Evolutionary conservation across 2,329 filamentous ascomycete species (phyloP).

Genomic region (Cladophialophora exuberans): DNA sequence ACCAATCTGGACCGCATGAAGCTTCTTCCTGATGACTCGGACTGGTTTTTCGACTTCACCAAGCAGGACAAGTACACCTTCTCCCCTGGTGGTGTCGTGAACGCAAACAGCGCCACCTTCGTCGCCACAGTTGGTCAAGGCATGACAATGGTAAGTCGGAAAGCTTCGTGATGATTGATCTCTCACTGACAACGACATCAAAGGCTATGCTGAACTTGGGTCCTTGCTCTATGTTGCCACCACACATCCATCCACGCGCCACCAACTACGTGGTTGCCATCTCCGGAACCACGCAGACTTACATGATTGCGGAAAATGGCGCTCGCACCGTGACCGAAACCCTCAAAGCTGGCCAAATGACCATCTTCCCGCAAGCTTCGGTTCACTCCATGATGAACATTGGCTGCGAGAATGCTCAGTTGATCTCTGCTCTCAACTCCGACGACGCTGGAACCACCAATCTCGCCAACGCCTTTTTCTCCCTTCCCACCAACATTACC

Average conservation of each 20-base stretch:
- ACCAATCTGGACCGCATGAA: slow-evolving; percentile 51
- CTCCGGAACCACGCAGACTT: slow-evolving; percentile 54
- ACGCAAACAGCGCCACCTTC: slow-evolving; percentile 57
- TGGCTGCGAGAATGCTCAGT: slow-evolving; percentile 52
- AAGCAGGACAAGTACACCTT: slow-evolving; percentile 47
- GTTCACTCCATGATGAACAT: slow-evolving; percentile 52
- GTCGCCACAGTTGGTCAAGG: slow-evolving; percentile 52
- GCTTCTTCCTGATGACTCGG: slow-evolving; percentile 45
- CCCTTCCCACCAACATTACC: slow-evolving; percentile 44
- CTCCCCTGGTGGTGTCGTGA: slow-evolving; percentile 53
- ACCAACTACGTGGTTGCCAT: slow-evolving; percentile 55
- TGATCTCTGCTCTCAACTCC: slow-evolving; percentile 54
- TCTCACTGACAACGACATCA: slow-evolving; percentile 4
- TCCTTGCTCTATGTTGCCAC: slow-evolving; percentile 56
- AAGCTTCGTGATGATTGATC: background rate
- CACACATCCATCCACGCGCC: slow-evolving; percentile 53
- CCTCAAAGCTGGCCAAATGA: slow-evolving; percentile 51
- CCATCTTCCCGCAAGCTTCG: slow-evolving; percentile 53
- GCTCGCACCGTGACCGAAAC: slow-evolving; percentile 46
- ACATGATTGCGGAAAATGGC: slow-evolving; percentile 57
- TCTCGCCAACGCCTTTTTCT: slow-evolving; percentile 49
- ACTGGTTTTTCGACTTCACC: slow-evolving; percentile 57
- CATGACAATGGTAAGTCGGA: slow-evolving; percentile 47
- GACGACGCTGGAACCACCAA: slow-evolving; percentile 57
- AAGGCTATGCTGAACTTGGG: slow-evolving; percentile 49